Conservation (phyloP, 2,329 filamentous ascomycete species). For the Aureobasidium lini region DNA sequence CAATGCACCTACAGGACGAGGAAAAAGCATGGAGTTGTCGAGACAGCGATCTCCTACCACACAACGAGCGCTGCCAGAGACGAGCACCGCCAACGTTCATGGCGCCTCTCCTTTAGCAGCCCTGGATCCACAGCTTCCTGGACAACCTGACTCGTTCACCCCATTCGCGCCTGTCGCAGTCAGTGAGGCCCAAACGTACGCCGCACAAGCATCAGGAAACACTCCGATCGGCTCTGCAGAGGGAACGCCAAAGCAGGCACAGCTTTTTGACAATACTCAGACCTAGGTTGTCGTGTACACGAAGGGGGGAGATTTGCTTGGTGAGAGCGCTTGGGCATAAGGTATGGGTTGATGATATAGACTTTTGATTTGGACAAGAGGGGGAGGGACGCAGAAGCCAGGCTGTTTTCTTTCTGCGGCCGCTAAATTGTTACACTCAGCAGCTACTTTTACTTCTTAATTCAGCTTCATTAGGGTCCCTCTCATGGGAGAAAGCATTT, state of each 20-base stretch:
- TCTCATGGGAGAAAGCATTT: not conserved
- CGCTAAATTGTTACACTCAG: slow-evolving; percentile 3
- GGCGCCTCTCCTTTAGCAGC: not conserved
- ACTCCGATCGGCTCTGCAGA: not conserved
- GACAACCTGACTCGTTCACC: not conserved
- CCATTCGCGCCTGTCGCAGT: not conserved
- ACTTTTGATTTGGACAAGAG: not conserved
- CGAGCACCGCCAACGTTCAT: not conserved
- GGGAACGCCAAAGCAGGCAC: not conserved
- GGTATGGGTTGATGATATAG: not conserved
- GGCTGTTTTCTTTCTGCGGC: not conserved
- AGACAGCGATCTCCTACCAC: slow-evolving; percentile 3
- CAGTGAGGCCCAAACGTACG: not conserved
- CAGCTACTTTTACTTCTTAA: not conserved
- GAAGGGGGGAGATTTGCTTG: not conserved
- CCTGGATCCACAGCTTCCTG: not conserved
- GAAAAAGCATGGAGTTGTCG: slow-evolving; percentile 13
- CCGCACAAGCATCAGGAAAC: not conserved
- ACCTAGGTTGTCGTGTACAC: slow-evolving; percentile 3
- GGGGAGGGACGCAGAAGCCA: not conserved
- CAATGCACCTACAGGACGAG: not conserved
- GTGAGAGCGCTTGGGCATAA: not conserved
- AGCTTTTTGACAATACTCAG: not conserved
- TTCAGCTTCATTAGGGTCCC: not conserved
- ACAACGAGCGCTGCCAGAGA: not conserved